Evolutionary conservation across 2,329 filamentous ascomycete genomes (phyloP), one percentile per base, ranked within the genome.

Genomic region (Trichoderma endophyticum): DNA sequence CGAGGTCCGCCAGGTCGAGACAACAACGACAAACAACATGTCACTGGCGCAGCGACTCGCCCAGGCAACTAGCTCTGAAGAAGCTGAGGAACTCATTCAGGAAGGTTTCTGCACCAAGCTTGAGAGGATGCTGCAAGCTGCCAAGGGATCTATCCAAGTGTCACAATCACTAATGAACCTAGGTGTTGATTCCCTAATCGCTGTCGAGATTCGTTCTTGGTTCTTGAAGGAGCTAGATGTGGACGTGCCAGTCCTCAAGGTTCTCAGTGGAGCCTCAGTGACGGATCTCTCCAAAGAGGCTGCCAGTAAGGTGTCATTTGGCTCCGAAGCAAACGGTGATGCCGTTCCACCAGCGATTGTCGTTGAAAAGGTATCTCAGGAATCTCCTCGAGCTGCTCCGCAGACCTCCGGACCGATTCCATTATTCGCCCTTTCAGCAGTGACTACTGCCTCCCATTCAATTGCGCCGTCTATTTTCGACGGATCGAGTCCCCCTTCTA

Each of bases 211-310:
- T 5, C 82, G 85, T 0, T 78, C 82, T 3, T 88, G 86, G 86
- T 85, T 87, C 73, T 57, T 82, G 24, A 85, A 84, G 71, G 78
- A 83, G 43, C 63, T 86, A 0, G 72, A 81, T 0, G 77, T 82
- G 0, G 82, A 86, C 60, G 79, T 87, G 1, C 82, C 84, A 0
- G 81, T 86, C 0, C 77, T 87, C 4, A 84, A 84, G 71, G 74
- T 80, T 21, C 43, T 78, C 2, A 75, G 77, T 1, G 82, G 81
- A 8, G 34, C 34, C 26, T 48, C 62, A 21, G 39, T 65, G 15
- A 6, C 60, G 12, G 60, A 63, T 12, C 32, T 63, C 14, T 36
- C n/a, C 4, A 43, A 63, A 15, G 28, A 59, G 56, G 56, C 56
- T 30, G 56, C 56, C 12, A 30, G 56, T 0, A 63, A 63, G 60